These are phyloP conservation scores for Poterioochromonas sp. DNA, from an alignment of 352 stramenopile genomes.

Conservation along the genomic window DNA sequence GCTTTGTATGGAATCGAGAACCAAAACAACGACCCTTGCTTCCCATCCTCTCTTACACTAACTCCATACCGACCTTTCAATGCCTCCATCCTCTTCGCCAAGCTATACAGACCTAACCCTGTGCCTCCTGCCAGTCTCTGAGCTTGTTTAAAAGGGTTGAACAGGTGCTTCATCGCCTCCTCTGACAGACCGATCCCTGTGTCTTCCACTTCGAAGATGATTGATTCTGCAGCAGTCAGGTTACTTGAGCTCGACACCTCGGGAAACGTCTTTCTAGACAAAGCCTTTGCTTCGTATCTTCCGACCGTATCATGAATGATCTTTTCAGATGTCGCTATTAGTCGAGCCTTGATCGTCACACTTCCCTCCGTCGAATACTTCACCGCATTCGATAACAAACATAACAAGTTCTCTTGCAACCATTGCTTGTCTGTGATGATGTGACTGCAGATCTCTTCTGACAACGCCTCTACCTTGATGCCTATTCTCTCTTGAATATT, in stretches of 20 bases:
- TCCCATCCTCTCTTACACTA: background rate
- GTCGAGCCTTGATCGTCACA: too few species aligned
- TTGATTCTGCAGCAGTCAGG: too few species aligned
- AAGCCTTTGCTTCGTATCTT: too few species aligned
- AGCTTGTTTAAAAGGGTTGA: slow-evolving; percentile 23
- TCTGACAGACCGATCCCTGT: background rate
- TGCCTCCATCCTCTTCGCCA: background rate
- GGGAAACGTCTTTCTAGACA: too few species aligned
- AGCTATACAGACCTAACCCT: slow-evolving; percentile 26
- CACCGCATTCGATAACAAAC: slow-evolving; percentile 11
- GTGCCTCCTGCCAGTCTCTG: slow-evolving; percentile 5
- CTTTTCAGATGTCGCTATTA: too few species aligned
- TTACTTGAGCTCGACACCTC: too few species aligned
- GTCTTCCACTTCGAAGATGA: slow-evolving; percentile 3
- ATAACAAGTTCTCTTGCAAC: background rate
- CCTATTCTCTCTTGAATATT: background rate
- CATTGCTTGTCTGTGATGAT: background rate
- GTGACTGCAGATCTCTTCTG: background rate
- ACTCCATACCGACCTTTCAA: slow-evolving; percentile 15
- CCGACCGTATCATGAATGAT: too few species aligned
- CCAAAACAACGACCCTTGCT: slow-evolving; percentile 20
- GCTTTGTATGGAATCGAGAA: slow-evolving; percentile 29
- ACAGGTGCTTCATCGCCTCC: background rate
- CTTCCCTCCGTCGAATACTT: background rate
- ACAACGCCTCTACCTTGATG: background rate